These are phyloP conservation scores for Tricholoma saponaceum DNA, from an alignment of 768 basidiomycete genomes.

Conservation along the genomic window DNA sequence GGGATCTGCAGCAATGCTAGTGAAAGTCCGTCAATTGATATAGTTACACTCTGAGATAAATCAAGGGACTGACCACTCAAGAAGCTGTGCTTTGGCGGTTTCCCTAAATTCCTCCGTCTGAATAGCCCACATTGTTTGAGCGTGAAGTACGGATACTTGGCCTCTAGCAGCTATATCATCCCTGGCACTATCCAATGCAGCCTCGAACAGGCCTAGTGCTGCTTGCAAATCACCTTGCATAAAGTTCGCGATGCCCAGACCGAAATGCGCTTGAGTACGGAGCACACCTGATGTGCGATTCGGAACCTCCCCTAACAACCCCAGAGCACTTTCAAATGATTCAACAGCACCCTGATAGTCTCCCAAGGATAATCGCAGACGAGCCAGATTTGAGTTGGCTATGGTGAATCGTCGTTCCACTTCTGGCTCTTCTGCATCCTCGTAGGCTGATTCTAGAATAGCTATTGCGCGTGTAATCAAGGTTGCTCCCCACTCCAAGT, in stretches of 20 bases:
- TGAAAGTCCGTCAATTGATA: not conserved
- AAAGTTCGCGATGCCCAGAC: slow-evolving; percentile 69
- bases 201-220: slow-evolving; percentile 67
- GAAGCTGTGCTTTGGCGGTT: slow-evolving; percentile 68
- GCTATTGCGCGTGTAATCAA: slow-evolving; percentile 59
- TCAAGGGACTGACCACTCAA: slow-evolving; percentile 65
- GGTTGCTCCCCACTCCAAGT: slow-evolving; percentile 53
- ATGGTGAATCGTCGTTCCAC: slow-evolving; percentile 79
- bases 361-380: slow-evolving; percentile 59
- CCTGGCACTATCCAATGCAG: slow-evolving; percentile 52
- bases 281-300: slow-evolving; percentile 35
- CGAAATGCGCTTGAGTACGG: slow-evolving; percentile 63
- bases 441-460: slow-evolving; percentile 84
- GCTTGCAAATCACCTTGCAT: slow-evolving; percentile 55
- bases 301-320: slow-evolving; percentile 55
- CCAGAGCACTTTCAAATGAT: slow-evolving; percentile 69
- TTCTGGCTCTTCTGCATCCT: slow-evolving; percentile 74
- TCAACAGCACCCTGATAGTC: slow-evolving; percentile 61
- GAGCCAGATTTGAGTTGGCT: slow-evolving; percentile 78
- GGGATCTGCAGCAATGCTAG: slow-evolving; percentile 72
- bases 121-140: slow-evolving; percentile 81
- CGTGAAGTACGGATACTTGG: slow-evolving; percentile 74
- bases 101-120: slow-evolving; percentile 74
- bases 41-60: not conserved
- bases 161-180: slow-evolving; percentile 49